phyloP scores from a whole-genome alignment of 2,329 filamentous ascomycete genomes.

The Hypoxylon sp. region DNA sequence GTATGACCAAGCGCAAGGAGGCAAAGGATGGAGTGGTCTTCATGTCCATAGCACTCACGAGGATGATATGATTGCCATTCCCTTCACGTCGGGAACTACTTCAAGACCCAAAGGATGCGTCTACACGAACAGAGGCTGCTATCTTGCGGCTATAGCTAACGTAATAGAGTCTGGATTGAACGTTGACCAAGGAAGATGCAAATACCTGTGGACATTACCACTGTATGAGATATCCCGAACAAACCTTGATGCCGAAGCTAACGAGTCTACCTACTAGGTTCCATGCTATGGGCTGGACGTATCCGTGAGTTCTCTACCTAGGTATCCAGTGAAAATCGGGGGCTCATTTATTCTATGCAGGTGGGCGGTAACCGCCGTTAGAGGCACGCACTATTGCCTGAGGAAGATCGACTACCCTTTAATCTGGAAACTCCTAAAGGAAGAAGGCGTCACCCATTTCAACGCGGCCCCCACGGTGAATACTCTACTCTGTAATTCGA shows the following conservation, averaged over 20 bases:
- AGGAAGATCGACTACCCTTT: slow-evolving; percentile 95
- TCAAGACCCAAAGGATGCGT: slow-evolving; percentile 93
- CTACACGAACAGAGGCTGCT: slow-evolving; percentile 89
- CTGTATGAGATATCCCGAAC: slow-evolving; percentile 75
- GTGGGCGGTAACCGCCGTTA: slow-evolving; percentile 91
- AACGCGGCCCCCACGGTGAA: slow-evolving; percentile 97
- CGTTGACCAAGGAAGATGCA: slow-evolving; percentile 75
- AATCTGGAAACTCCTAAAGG: slow-evolving; percentile 90
- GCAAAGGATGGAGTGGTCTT: slow-evolving; percentile 82
- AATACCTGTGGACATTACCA: slow-evolving; percentile 92
- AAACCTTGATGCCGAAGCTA: slow-evolving; percentile 7
- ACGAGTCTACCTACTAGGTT: slow-evolving; percentile 63
- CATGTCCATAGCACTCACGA: slow-evolving; percentile 80
- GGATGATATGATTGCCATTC: slow-evolving; percentile 85
- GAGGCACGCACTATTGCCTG: slow-evolving; percentile 95
- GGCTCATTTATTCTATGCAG: slow-evolving; percentile 38
- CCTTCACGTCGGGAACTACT: slow-evolving; percentile 95
- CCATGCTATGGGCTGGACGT: slow-evolving; percentile 84
- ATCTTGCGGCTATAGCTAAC: slow-evolving; percentile 87
- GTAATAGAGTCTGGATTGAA: slow-evolving; percentile 91
- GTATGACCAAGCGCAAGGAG: slow-evolving; percentile 76
- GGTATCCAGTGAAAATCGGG: neutral
- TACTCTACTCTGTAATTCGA: slow-evolving; percentile 86
- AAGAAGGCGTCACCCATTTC: slow-evolving; percentile 92
- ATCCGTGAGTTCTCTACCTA: slow-evolving; percentile 66